Percentiles rank a stretch among this genome's conserved stretches.
Conservation (phyloP, 495 filamentous ascomycete species). For the Podospora appendiculata region DNA sequence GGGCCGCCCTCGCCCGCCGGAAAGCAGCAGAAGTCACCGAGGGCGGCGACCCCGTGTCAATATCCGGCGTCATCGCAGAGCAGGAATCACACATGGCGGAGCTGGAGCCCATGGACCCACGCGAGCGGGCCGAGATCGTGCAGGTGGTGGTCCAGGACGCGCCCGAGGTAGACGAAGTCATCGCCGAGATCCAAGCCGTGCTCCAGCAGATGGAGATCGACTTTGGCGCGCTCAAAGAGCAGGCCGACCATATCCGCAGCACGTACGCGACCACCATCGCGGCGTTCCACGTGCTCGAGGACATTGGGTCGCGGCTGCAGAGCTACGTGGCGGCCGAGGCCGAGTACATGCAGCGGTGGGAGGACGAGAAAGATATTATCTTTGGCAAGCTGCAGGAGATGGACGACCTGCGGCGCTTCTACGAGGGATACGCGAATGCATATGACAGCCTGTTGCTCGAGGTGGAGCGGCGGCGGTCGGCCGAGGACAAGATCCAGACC, state of each 20-base stretch:
- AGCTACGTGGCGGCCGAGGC: slow-evolving; percentile 61
- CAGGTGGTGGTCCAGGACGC: slow-evolving; percentile 77
- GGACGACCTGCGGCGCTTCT: slow-evolving; percentile 63
- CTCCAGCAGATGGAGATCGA: slow-evolving; percentile 68
- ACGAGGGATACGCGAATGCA: slow-evolving; percentile 73
- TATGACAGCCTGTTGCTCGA: slow-evolving; percentile 83
- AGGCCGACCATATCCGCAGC: slow-evolving; percentile 45
- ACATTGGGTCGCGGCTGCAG: slow-evolving; percentile 55
- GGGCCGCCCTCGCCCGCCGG: slow-evolving; percentile 58
- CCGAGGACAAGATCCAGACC: slow-evolving; percentile 63
- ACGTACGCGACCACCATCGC: slow-evolving; percentile 41
- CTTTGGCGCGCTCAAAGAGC: slow-evolving; percentile 49
- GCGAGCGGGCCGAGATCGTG: slow-evolving; percentile 77
- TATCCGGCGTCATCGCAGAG: slow-evolving; percentile 49
- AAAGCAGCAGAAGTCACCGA: slow-evolving; percentile 47
- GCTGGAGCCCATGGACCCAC: slow-evolving; percentile 62
- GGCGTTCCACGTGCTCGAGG: slow-evolving; percentile 59
- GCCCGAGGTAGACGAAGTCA: slow-evolving; percentile 80
- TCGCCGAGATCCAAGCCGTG: slow-evolving; percentile 70
- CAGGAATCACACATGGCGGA: slow-evolving; percentile 49
- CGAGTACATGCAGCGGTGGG: slow-evolving; percentile 69
- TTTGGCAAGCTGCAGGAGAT: slow-evolving; percentile 62
- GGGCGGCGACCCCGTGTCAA: slow-evolving; percentile 52
- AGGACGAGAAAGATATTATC: slow-evolving; percentile 62
- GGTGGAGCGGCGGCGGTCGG: slow-evolving; percentile 60